phyloP scores from a whole-genome alignment of 208 protist species.

The Tritrichomonas musculus region DNA sequence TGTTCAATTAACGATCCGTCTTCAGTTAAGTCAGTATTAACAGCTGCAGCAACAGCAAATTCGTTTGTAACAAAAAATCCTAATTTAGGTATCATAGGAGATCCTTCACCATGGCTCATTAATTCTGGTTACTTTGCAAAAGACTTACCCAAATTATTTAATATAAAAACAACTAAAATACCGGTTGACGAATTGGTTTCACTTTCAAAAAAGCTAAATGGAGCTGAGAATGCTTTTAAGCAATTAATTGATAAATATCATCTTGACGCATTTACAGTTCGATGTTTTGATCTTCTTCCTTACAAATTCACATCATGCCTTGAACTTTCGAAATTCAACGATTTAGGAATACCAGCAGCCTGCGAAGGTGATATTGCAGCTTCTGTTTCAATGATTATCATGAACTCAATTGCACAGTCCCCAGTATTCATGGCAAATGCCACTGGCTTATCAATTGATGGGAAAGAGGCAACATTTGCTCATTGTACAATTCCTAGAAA shows the following conservation, averaged over 20 bases:
- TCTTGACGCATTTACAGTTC: background rate
- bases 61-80: background rate
- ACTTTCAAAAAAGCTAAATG: background rate
- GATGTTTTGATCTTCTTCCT: background rate
- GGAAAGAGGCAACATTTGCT: background rate
- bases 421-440: slow-evolving; percentile 30
- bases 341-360: background rate
- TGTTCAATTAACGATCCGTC: background rate
- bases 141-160: background rate
- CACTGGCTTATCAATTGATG: background rate
- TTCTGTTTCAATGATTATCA: background rate
- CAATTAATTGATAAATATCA: background rate
- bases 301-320: background rate
- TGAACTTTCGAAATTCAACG: slow-evolving; percentile 2
- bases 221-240: background rate
- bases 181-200: background rate
- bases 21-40: background rate
- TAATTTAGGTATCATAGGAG: background rate
- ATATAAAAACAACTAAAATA: background rate
- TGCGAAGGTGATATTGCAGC: slow-evolving; percentile 16
- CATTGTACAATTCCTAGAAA: slow-evolving; percentile 23
- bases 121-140: background rate
- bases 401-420: background rate
- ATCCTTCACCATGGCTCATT: slow-evolving; percentile 7
- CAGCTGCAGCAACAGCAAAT: background rate